phyloP scores from a whole-genome alignment of 805 yeast species.

The Ogataea naganishii region DNA sequence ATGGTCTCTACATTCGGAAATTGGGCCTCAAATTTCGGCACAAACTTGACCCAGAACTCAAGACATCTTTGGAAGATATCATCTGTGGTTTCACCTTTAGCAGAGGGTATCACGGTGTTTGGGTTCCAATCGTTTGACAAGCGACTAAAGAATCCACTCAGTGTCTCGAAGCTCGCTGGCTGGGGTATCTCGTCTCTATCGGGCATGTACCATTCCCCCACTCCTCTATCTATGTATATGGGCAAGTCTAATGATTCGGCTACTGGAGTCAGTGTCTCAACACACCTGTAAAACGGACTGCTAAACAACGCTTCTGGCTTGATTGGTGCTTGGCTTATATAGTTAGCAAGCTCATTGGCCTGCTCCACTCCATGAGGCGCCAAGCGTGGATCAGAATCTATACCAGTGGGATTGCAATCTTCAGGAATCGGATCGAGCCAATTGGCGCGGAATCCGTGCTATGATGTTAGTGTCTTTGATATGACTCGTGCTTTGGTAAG shows the following conservation, averaged over 20 bases:
- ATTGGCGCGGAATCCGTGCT: slow-evolving; percentile 85
- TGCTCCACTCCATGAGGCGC: slow-evolving; percentile 86
- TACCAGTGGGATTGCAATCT: slow-evolving; percentile 78
- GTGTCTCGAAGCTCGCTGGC: slow-evolving; percentile 46
- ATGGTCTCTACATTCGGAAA: slow-evolving; percentile 57
- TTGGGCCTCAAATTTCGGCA: slow-evolving; percentile 45
- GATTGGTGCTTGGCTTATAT: slow-evolving; percentile 31
- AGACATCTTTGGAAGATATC: slow-evolving; percentile 60
- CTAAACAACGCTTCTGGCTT: slow-evolving; percentile 65
- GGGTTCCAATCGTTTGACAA: slow-evolving; percentile 41
- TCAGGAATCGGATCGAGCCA: slow-evolving; percentile 69
- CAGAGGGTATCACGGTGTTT: slow-evolving; percentile 47
- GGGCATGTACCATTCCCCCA: slow-evolving; percentile 89
- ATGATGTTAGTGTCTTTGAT: too few species aligned
- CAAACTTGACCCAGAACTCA: slow-evolving; percentile 44
- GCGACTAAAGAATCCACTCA: slow-evolving; percentile 46
- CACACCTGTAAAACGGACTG: slow-evolving; percentile 86
- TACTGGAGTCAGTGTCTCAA: slow-evolving; percentile 71
- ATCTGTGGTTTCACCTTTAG: slow-evolving; percentile 64
- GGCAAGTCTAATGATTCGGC: slow-evolving; percentile 50
- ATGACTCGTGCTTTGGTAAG: too few species aligned
- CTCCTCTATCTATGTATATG: slow-evolving; percentile 67
- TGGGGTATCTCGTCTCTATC: slow-evolving; percentile 59
- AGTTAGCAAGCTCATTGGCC: slow-evolving; percentile 69
- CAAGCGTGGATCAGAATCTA: slow-evolving; percentile 81